A percentile compares a stretch with the other conserved stretches of the same genome.
phyloP scores from a whole-genome alignment of 768 basidiomycete species.

The Lyophyllum semitale region DNA sequence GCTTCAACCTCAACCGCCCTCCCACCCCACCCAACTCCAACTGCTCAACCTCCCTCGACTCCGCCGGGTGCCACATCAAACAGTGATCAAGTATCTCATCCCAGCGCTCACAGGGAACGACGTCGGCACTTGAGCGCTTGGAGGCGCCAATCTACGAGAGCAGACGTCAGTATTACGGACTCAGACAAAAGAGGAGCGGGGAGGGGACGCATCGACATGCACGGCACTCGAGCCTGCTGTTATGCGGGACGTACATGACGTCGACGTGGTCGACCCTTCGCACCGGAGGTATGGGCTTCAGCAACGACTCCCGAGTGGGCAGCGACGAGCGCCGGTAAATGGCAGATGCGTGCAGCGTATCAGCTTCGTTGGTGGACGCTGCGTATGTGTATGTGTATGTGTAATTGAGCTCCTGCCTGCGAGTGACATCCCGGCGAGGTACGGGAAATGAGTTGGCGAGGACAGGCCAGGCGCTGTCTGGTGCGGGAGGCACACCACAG shows the following conservation, averaged over 20 bases:
- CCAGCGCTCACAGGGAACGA: conserved; percentile 33
- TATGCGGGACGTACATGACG: conserved; percentile 35
- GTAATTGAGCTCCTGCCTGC: background rate
- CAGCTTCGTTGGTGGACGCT: too few relatives aligned
- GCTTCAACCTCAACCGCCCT: conserved; percentile 28
- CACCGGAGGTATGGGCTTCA: background rate
- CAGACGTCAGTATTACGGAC: background rate
- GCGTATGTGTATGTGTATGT: too few relatives aligned
- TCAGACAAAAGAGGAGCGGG: background rate
- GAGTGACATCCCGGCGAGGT: background rate
- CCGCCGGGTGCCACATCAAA: conserved; percentile 31
- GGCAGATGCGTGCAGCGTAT: background rate
- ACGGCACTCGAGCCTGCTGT: conserved; percentile 35
- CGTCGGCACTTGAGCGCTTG: background rate
- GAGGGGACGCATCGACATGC: conserved; percentile 40
- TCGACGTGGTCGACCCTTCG: conserved; percentile 29
- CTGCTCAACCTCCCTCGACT: conserved; percentile 34
- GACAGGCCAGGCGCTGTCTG: conserved; percentile 2
- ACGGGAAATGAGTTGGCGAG: background rate
- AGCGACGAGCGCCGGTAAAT: background rate
- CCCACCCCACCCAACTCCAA: conserved; percentile 34
- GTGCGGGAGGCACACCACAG: background rate
- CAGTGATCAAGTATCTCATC: conserved; percentile 37
- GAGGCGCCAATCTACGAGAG: background rate
- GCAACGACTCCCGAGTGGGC: background rate